Evolutionary conservation across 768 basidiomycete genomes (phyloP).

Genomic region (Mycena belliarum): DNA sequence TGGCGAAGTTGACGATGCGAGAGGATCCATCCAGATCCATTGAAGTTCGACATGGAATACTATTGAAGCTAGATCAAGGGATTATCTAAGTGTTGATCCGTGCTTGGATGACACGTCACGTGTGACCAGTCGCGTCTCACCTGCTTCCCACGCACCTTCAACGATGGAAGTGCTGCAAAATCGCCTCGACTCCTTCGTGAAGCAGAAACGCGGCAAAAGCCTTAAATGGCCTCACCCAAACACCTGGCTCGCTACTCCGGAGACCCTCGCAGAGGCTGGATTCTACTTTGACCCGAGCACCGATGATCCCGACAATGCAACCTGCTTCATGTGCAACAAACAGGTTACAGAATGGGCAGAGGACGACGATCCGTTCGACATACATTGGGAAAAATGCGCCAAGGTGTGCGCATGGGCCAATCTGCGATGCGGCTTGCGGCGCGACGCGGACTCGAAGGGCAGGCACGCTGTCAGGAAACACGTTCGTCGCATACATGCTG

Average conservation of each 20-base stretch:
- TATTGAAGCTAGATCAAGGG: too few species aligned
- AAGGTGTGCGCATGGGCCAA: conserved; percentile 77
- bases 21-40: too few species aligned
- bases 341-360: conserved; percentile 83
- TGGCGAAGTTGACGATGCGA: too few species aligned
- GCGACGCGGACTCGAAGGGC: conserved; percentile 58
- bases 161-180: conserved; percentile 56
- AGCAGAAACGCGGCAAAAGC: conserved; percentile 61
- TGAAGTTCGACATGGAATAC: too few species aligned
- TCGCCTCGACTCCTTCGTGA: conserved; percentile 70
- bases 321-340: conserved; percentile 84
- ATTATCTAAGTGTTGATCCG: too few species aligned
- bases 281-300: conserved; percentile 79
- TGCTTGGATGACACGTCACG: neutral
- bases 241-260: conserved; percentile 67
- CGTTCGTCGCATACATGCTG: neutral
- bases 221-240: conserved; percentile 82
- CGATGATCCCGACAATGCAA: conserved; percentile 72
- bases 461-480: conserved; percentile 41
- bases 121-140: conserved; percentile 15
- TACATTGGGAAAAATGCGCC: conserved; percentile 75
- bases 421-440: conserved; percentile 67
- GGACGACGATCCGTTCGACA: conserved; percentile 81
- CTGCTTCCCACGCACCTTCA: too few species aligned
- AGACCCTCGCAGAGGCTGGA: conserved; percentile 81